Evolutionary conservation across 202 grass and related monocot genomes (phyloP).

Genomic region (Dendrocalamus latiflorus): DNA sequence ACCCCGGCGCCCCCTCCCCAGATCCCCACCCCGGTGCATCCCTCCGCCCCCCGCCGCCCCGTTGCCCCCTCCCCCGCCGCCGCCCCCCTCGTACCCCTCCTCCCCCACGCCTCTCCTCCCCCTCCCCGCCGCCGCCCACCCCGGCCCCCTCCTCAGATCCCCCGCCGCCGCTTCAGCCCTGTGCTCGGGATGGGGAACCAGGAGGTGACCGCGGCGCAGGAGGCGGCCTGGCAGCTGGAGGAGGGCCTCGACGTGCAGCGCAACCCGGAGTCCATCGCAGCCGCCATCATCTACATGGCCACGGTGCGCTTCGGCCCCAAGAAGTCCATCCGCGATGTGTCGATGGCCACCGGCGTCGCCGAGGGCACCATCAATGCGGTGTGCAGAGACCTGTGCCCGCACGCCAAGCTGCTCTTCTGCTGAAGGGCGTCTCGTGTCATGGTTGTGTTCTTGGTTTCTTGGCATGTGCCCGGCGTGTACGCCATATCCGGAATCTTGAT

Average conservation of each 20-base stretch:
- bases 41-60: too few species aligned
- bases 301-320: constrained; percentile 4
- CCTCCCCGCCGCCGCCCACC: too few species aligned
- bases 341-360: constrained; percentile 53
- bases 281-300: constrained; percentile 40
- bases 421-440: background rate
- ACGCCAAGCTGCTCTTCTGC: constrained; percentile 35
- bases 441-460: too few species aligned
- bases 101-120: too few species aligned
- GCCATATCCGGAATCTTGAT: too few species aligned
- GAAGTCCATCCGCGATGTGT: constrained; percentile 34
- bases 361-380: constrained; percentile 58
- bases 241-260: constrained; percentile 29
- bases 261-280: constrained; percentile 40
- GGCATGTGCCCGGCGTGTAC: too few species aligned
- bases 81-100: too few species aligned
- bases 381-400: constrained; percentile 46
- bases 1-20: too few species aligned
- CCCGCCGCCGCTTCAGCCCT: constrained; percentile 45
- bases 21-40: too few species aligned
- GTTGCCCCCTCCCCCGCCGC: too few species aligned
- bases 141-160: too few species aligned
- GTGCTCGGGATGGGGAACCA: constrained; percentile 18
- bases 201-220: constrained; percentile 26
- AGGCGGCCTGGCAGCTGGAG: constrained; percentile 31